Base-by-base conservation (phyloP, 257 asterid species). In the Lycium barbarum region DNA sequence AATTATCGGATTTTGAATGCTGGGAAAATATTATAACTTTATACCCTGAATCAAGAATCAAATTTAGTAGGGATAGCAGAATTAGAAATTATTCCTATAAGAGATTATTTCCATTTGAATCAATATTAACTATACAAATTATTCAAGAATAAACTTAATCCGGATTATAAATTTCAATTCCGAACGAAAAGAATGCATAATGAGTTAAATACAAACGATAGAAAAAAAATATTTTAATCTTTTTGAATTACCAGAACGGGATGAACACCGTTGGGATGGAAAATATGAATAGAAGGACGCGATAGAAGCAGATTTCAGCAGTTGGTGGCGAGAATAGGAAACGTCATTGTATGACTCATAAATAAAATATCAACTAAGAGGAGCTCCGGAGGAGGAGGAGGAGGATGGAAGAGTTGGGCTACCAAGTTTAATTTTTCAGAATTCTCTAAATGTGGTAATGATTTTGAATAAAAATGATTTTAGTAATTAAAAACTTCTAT, bases 371-470 rank as follows among this genome's bases (percentile, higher is more conserved):
- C 54, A 40, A 71, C 79, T 7, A 54, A 54, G 59, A 49, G 59
- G 18, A 71, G 35, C 55, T 22, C 35, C 55, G 51, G 47, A 26
- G 33, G 33, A 26, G 33, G 33, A 26, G 33, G 47, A 53, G 68
- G 58, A 72, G 53, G 83, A 79, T 53, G 86, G 84, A 68, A 43
- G 76, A 81, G 76, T 86, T 81, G 84, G 82, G 83, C 45, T 84
- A 84, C 65, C 65, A 83, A 88, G 59, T 84, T 87, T 87, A 47
- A 51, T 2, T 74, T 11, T 74, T 74, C 4, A 74, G 61, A 74
- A 73, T 73, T 73, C 61, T 10, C 6, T 47, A 26, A 26, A 40
- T 11, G 80, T 38, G 20, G 15, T 47, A 73, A 47, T 11, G 11
- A 20, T 20, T 72, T 20, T 47, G 20, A 73, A 73, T 47, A 12